Base-by-base conservation (phyloP, 2,329 filamentous ascomycete species). In the Elsinoe batatas region DNA sequence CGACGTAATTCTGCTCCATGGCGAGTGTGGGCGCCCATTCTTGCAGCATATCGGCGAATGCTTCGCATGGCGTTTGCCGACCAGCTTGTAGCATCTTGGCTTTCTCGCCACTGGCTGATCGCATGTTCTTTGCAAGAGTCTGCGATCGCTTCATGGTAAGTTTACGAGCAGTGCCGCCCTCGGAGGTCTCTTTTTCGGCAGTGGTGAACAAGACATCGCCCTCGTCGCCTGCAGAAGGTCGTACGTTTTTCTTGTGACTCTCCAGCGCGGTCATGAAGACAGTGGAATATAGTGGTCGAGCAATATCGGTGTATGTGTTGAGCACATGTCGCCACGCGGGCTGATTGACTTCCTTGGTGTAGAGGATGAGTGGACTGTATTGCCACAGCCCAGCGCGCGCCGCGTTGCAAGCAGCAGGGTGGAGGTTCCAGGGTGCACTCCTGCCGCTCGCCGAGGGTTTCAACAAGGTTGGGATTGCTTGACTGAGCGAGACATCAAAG, bases 1-100 rank as follows among this genome's bases (percentile, higher is more conserved):
- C 84, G 49, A 96, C 77, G 67, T 97, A 98, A 67, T 96, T 97
- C 68, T 98, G 91, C 71, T 98, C 93, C 68, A 91, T 91, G 62
- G 89, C 84, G 57, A 96, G 83, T 56, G 95, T 78, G 5, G 86
- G 88, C 43, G 91, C 74, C 60, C 93, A 81, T 64, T 96, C 89
- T 57, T 93, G 86, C 59, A 96, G 72, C 11, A 88, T 82, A 36
- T 83, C 84, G 0, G 82, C 78, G 69, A 97, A 95, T 2, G 88
- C 82, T 69, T 95, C 90, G 62, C 84, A 91, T 0, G 88, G 82
- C 61, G 87, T 78, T 57, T 86, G 79, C 63, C 83, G 82, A 54
- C 81, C 83, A 61, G 85, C 82, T 46, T 80, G 73, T 7, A 72
- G 70, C 54, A 66, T 61, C 57, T 67, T 72, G 53, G 74, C 72